Evolutionary conservation across 2,329 filamentous ascomycete genomes (phyloP), one percentile per base, ranked within the genome.

Genomic region (Oidium heveae): DNA sequence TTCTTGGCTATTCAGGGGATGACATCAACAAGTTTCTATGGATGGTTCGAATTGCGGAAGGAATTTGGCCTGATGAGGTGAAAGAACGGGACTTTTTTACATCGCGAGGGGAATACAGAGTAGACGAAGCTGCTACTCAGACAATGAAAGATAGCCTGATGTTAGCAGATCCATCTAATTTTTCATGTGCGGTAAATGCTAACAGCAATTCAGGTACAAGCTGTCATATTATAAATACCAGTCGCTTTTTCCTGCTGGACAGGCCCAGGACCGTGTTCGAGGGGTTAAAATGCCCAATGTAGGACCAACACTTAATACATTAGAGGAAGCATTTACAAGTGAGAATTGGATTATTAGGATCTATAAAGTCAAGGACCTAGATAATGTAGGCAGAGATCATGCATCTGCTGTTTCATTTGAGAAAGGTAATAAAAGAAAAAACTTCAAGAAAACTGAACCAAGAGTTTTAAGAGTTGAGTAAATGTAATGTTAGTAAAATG

Each of bases 281-380:
- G 80, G 81, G 60, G 76, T 77, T 39, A 78, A 77, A 57, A 72
- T 96, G 53, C 93, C 91, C n/a, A 79, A 86, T 13, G 75, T 87
- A 61, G 82, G 86, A 1, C 91, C 91, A 9, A 77, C 84, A 57
- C 80, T 98, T 56, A 86, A 83, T 69, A 91, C 83, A 4, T 70
- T 98, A 50, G 91, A 98, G 67, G 91, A 98, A 71, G 91, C 91
- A 10, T 98, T 94, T 68, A 98, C 93, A 55, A 94, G 86, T 65
- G 91, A 98, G 74, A 98, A 98, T 76, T 98, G 91, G 91, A 98
- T 98, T 68, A 96, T 98, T 66, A 79, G 91, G 59, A 95, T 98
- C 65, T 98, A 95, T 76, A 98, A 98, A 76, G 91, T 98, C 71
- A 98, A 98, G 74, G 88, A 94, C 63, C 80, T 95, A 57, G 91